Base-by-base conservation (phyloP, 140 eudicot genomes). In the Ambrosia hybrid region DNA sequence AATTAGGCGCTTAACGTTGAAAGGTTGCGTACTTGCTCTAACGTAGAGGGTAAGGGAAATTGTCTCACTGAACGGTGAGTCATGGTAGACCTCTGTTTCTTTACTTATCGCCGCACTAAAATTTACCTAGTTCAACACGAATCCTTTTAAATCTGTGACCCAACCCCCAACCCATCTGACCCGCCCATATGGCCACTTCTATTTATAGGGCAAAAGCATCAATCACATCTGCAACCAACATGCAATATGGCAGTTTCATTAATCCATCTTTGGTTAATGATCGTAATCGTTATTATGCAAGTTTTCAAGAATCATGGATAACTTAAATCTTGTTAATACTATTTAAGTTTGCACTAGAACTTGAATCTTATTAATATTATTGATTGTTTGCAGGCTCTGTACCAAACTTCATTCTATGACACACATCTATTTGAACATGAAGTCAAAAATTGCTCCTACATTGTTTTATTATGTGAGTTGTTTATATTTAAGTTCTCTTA, bases 381-480 rank as follows among this genome's bases (percentile, higher is more conserved):
- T 71, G 41, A 53, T 39, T 39, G 8, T 63, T 70, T 77, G 72
- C 81, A 70, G 81, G 77, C 34, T 60, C 41, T 51, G 51, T 51
- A 51, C 51, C 49, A 36, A 52, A 64, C 55, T 49, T 73, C 45
- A 60, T 14, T 16, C 41, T 49, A 11, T 33, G 61, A 60, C 51
- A 48, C 41, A 2, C 30, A 49, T 46, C 26, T 33, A 60, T 45
- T 39, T 39, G 6, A 4, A 15, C 66, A 13, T 58, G 33, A 68
- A 75, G 68, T 75, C 49, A 67, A n/a, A 57, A 57, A 43, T 11
- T 45, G 67, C 51, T 56, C 30, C 36, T 37, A 6, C 30, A 70
- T 26, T 76, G 65, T 51, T 76, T 51, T 70, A 77, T 69, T 38
- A 51, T 76, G 75, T 39, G 37, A 38, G 39, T 53, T 68, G 9